A percentile compares a stretch with the other conserved stretches of the same genome.
These are phyloP conservation scores for Diaporthe longicolla DNA, from an alignment of 2,329 filamentous ascomycete genomes.

Conservation along the genomic window DNA sequence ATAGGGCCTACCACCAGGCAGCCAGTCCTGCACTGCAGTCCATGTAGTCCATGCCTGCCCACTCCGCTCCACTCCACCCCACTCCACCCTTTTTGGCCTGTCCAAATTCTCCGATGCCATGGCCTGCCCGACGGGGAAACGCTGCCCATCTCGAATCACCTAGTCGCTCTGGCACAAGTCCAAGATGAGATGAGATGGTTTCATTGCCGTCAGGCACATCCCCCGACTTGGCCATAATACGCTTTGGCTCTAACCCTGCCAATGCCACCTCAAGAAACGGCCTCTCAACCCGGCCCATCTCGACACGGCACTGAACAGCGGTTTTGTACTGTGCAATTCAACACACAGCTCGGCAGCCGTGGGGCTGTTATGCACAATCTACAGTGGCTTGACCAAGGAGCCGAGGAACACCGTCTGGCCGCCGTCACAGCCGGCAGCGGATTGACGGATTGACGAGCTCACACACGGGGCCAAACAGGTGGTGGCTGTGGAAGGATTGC, in stretches of 20 bases:
- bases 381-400: not conserved
- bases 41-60: not conserved
- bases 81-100: slow-evolving; percentile 26
- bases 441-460: not conserved
- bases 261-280: slow-evolving; percentile 23
- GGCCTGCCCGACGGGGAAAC: slow-evolving; percentile 33
- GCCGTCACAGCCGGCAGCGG: slow-evolving; percentile 3
- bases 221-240: slow-evolving; percentile 26
- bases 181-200: slow-evolving; percentile 32
- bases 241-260: slow-evolving; percentile 15
- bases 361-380: not conserved
- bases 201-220: slow-evolving; percentile 31
- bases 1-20: no score
- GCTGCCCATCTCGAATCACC: slow-evolving; percentile 19
- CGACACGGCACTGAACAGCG: not conserved
- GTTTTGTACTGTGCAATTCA: not conserved
- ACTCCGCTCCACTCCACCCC: slow-evolving; percentile 27
- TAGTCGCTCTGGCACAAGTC: slow-evolving; percentile 12
- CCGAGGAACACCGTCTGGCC: not conserved
- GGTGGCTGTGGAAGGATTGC: slow-evolving; percentile 30
- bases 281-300: not conserved
- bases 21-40: no score
- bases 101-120: slow-evolving; percentile 33
- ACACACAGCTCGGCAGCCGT: not conserved
- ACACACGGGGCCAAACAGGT: slow-evolving; percentile 6